Conservation (phyloP, 306 rosid species). For the Cucurbita pepo region DNA sequence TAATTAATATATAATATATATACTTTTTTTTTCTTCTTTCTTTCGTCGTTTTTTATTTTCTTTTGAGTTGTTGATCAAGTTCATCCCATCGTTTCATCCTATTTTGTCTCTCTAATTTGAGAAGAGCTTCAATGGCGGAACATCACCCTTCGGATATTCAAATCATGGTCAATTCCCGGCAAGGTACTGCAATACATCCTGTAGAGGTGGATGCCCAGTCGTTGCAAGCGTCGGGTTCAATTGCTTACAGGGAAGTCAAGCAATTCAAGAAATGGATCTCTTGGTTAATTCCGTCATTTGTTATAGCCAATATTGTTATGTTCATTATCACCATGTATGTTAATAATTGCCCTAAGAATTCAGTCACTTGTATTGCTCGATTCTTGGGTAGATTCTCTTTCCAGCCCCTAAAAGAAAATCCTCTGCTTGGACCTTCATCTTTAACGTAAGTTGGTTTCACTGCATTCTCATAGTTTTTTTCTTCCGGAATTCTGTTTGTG, state of each 20-base stretch:
- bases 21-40: neutral
- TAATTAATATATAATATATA: neutral
- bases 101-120: neutral
- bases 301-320: conserved; percentile 38
- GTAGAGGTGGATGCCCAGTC: conserved; percentile 19
- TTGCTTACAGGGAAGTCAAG: conserved; percentile 25
- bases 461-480: neutral
- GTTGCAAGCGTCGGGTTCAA: conserved; percentile 13
- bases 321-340: conserved; percentile 71
- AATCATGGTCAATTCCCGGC: conserved; percentile 28
- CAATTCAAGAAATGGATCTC: conserved; percentile 56
- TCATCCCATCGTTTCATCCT: neutral
- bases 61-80: neutral
- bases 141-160: conserved; percentile 22
- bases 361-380: conserved; percentile 51
- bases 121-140: conserved; percentile 28
- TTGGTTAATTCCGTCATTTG: conserved; percentile 60
- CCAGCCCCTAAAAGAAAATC: conserved; percentile 82
- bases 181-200: conserved; percentile 40
- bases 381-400: conserved; percentile 73
- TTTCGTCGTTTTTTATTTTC: too few relatives aligned
- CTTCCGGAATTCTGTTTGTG: neutral
- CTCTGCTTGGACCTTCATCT: conserved; percentile 90
- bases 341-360: conserved; percentile 78
- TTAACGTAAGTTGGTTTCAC: conserved; percentile 34